Percentiles rank a stretch among this genome's conserved stretches.
phyloP scores from a whole-genome alignment of 179 eudicot genomes.

The Patellifolia procumbens region DNA sequence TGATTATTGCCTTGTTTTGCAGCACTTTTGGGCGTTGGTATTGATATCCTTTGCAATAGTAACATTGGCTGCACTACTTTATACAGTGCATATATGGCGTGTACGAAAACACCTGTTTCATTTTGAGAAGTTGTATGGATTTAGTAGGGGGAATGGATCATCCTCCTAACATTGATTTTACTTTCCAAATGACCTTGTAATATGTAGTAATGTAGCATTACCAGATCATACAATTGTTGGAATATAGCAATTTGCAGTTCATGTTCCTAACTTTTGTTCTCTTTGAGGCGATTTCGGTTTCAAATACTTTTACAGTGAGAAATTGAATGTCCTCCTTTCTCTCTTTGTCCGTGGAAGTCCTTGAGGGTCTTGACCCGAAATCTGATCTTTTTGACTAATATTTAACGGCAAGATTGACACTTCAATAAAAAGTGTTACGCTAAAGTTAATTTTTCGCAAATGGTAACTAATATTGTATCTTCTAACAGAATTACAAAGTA shows the following conservation, averaged over 20 bases:
- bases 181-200: background rate
- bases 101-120: slow-evolving; percentile 78
- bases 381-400: too few relatives aligned
- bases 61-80: slow-evolving; percentile 60
- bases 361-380: too few relatives aligned
- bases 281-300: too few relatives aligned
- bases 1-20: slow-evolving; percentile 16
- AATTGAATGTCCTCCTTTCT: too few relatives aligned
- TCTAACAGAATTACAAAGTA: too few relatives aligned
- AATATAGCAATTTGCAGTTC: too few relatives aligned
- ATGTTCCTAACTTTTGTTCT: background rate
- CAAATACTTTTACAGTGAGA: too few relatives aligned
- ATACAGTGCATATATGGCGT: slow-evolving; percentile 65
- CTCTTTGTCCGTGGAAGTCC: too few relatives aligned
- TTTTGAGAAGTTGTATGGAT: slow-evolving; percentile 48
- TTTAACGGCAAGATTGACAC: too few relatives aligned
- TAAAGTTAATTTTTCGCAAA: too few relatives aligned
- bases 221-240: background rate
- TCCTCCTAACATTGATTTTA: background rate
- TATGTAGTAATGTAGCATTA: background rate
- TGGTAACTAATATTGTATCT: too few relatives aligned
- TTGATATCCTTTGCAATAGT: slow-evolving; percentile 58
- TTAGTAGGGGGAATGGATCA: background rate
- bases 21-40: slow-evolving; percentile 85
- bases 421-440: too few relatives aligned